A percentile compares a stretch with the other conserved stretches of the same genome.
phyloP scores from a whole-genome alignment of 495 filamentous ascomycete genomes.

The Podospora appendiculata region DNA sequence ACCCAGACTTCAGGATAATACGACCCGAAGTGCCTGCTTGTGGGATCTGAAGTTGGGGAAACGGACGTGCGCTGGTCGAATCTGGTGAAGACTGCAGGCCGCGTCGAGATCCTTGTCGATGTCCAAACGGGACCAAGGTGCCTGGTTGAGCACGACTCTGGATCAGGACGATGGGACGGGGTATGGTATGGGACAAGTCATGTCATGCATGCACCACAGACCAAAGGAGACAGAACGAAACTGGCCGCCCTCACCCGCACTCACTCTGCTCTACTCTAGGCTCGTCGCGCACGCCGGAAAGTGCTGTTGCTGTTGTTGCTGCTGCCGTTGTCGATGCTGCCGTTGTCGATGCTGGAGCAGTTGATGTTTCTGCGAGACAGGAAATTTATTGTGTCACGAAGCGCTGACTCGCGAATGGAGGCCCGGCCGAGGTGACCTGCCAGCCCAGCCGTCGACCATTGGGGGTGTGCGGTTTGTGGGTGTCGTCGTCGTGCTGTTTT shows the following conservation, averaged over 20 bases:
- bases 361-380: conserved; percentile 1
- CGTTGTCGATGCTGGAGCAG: neutral
- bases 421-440: neutral
- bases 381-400: conserved; percentile 5
- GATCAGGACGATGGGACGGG: conserved; percentile 15
- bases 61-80: conserved; percentile 52
- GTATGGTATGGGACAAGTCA: conserved; percentile 17
- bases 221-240: conserved; percentile 11
- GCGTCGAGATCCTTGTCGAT: conserved; percentile 13
- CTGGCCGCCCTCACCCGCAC: conserved; percentile 2
- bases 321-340: no score
- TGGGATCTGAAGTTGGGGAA: conserved; percentile 17
- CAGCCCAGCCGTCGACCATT: no score
- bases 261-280: neutral
- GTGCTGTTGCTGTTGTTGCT: no score
- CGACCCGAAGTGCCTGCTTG: no score
- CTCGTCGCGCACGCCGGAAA: no score
- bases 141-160: conserved; percentile 20
- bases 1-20: no score
- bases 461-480: no score
- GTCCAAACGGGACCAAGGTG: conserved; percentile 10
- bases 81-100: conserved; percentile 39
- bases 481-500: no score
- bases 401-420: conserved; percentile 14
- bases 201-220: conserved; percentile 6